Evolutionary conservation across 495 filamentous ascomycete species (phyloP).

Genomic region (Penicillium goetzii): DNA sequence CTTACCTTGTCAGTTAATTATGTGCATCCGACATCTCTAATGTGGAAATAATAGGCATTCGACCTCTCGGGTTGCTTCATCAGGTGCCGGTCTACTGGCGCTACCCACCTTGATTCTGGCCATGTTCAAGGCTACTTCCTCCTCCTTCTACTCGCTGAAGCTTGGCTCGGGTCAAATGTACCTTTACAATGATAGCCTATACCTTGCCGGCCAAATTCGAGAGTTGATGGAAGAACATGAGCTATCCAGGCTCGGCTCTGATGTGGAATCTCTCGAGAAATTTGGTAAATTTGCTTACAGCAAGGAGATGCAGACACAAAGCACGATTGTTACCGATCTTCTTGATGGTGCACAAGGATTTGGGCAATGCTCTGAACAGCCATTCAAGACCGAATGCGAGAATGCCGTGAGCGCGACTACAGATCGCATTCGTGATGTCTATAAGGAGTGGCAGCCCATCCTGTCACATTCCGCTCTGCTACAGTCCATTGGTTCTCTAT

Average conservation of each 20-base stretch:
- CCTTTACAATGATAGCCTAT: slow-evolving; percentile 88
- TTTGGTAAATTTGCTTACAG: slow-evolving; percentile 86
- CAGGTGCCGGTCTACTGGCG: slow-evolving; percentile 73
- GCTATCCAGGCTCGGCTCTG: slow-evolving; percentile 63
- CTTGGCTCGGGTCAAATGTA: slow-evolving; percentile 79
- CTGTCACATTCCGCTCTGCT: slow-evolving; percentile 80
- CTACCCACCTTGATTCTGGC: slow-evolving; percentile 84
- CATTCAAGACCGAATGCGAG: slow-evolving; percentile 67
- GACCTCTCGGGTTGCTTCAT: slow-evolving; percentile 64
- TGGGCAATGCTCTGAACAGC: slow-evolving; percentile 60
- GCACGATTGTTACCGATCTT: slow-evolving; percentile 80
- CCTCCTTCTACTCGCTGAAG: slow-evolving; percentile 71
- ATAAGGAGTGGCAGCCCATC: slow-evolving; percentile 76
- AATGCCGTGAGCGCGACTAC: slow-evolving; percentile 71
- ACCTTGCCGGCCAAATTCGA: slow-evolving; percentile 74
- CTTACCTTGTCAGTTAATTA: not conserved
- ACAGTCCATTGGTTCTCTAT: slow-evolving; percentile 81
- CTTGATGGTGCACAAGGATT: slow-evolving; percentile 78
- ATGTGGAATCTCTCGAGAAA: slow-evolving; percentile 70
- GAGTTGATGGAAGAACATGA: slow-evolving; percentile 54
- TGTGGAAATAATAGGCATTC: slow-evolving; percentile 36
- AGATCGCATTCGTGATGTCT: slow-evolving; percentile 67
- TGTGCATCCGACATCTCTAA: not conserved
- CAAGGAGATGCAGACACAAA: slow-evolving; percentile 83
- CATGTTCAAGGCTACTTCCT: slow-evolving; percentile 86